Percentiles rank a stretch among this genome's conserved stretches.
These are phyloP conservation scores for Hymenoscyphus linearis DNA, from an alignment of 2,329 filamentous ascomycete genomes.

Conservation along the genomic window DNA sequence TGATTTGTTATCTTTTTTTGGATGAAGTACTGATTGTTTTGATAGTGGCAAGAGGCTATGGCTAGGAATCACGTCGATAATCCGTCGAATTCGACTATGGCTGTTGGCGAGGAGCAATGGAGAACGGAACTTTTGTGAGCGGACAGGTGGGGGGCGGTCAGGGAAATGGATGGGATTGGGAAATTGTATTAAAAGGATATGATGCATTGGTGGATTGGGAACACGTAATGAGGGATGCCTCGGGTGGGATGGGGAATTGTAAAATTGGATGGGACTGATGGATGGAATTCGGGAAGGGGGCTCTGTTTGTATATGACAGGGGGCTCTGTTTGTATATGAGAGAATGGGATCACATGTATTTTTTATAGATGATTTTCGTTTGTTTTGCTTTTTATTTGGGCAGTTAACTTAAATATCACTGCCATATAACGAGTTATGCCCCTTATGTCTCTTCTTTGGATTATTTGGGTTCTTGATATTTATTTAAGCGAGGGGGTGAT, in stretches of 20 bases:
- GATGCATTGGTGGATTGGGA: neutral
- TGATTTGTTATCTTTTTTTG: neutral
- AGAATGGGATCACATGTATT: no score
- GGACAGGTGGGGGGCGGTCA: neutral
- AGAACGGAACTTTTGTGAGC: slow-evolving; percentile 17
- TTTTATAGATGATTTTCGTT: no score
- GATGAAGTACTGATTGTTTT: slow-evolving; percentile 3
- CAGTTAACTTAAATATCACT: no score
- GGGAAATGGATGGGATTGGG: neutral
- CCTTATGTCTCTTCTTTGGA: no score
- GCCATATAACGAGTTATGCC: no score
- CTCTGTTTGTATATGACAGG: no score
- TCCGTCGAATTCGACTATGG: slow-evolving; percentile 8
- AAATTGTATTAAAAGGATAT: neutral
- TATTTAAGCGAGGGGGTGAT: no score
- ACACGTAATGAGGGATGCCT: neutral
- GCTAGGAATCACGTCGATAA: slow-evolving; percentile 12
- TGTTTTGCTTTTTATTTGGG: no score
- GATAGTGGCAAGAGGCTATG: slow-evolving; percentile 25
- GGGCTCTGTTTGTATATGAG: no score
- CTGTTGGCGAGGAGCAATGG: neutral
- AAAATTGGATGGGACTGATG: neutral
- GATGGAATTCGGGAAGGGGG: neutral
- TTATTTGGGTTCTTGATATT: no score
- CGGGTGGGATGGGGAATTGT: neutral